These are phyloP conservation scores for Byssochlamys sp. DNA, from an alignment of 2,329 filamentous ascomycete species.

Conservation along the genomic window DNA sequence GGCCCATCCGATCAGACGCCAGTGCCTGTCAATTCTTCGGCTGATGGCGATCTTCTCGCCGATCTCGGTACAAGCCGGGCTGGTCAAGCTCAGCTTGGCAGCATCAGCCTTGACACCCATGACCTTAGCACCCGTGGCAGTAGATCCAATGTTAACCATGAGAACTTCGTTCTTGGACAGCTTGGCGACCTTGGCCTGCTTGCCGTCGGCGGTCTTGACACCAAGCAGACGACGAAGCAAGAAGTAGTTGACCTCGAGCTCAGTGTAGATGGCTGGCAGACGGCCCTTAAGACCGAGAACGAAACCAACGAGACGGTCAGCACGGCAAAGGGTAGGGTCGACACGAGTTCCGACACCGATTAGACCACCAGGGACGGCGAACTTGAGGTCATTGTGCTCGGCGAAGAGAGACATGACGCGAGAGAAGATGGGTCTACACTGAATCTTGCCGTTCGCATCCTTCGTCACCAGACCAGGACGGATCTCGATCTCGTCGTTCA, in stretches of 20 bases:
- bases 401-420: constrained; percentile 91
- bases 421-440: constrained; percentile 95
- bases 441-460: constrained; percentile 83
- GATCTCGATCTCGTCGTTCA: constrained; percentile 97
- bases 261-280: constrained; percentile 92
- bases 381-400: constrained; percentile 96
- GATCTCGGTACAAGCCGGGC: constrained; percentile 89
- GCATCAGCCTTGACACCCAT: constrained; percentile 95
- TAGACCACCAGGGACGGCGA: constrained; percentile 90
- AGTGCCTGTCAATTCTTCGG: constrained; percentile 97
- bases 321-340: constrained; percentile 94
- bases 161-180: constrained; percentile 96
- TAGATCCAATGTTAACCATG: constrained; percentile 99
- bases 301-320: constrained; percentile 96
- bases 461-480: constrained; percentile 95
- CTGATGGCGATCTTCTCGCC: constrained; percentile 96
- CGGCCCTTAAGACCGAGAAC: constrained; percentile 89
- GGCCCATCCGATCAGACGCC: constrained; percentile 88
- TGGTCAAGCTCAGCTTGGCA: constrained; percentile 85
- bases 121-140: constrained; percentile 93
- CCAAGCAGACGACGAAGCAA: constrained; percentile 84
- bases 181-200: constrained; percentile 98
- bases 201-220: constrained; percentile 95
- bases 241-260: constrained; percentile 99
- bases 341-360: constrained; percentile 97